Percentiles rank a stretch among this genome's conserved stretches.
Evolutionary conservation across 1,139 yeast species (phyloP).

Genomic region (Diutina pseudorugosa): DNA sequence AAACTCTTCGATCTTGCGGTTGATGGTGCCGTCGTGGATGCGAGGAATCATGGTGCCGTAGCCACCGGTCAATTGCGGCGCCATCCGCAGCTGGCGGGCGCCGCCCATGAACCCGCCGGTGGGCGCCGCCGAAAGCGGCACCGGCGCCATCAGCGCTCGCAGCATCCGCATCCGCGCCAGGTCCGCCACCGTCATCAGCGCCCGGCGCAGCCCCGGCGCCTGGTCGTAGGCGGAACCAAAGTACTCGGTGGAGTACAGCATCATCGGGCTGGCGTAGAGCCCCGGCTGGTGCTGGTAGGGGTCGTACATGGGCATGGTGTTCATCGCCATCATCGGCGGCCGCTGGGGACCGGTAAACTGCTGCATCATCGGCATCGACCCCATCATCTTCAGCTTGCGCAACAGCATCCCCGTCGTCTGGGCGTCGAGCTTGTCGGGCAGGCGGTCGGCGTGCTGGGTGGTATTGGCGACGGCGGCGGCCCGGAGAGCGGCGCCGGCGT

Average conservation of each 20-base stretch:
- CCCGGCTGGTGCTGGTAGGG: slow-evolving; percentile 1
- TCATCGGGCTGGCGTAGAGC: slow-evolving; percentile 2
- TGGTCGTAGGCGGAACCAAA: slow-evolving; percentile 1
- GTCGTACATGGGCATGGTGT: not conserved
- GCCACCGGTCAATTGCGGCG: slow-evolving; percentile 3
- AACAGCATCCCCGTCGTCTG: slow-evolving; percentile 1
- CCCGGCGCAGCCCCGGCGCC: slow-evolving; percentile 2
- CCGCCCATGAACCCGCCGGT: not conserved
- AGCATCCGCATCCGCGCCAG: slow-evolving; percentile 6
- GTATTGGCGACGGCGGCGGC: slow-evolving; percentile 3
- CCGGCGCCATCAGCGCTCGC: not conserved
- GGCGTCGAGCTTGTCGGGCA: not conserved
- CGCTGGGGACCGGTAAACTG: not conserved
- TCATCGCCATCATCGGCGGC: not conserved
- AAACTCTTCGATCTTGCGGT: slow-evolving; percentile 25
- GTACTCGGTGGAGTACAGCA: slow-evolving; percentile 1
- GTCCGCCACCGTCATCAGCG: slow-evolving; percentile 5
- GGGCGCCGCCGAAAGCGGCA: slow-evolving; percentile 1
- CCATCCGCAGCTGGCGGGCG: slow-evolving; percentile 4
- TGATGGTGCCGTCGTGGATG: slow-evolving; percentile 15
- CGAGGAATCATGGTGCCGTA: slow-evolving; percentile 5
- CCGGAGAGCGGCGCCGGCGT: slow-evolving; percentile 2
- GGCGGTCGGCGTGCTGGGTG: not conserved
- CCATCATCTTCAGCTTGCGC: slow-evolving; percentile 1
- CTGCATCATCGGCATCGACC: not conserved